phyloP scores from a whole-genome alignment of 805 yeast genomes.

The Wickerhamiella bombiphila region DNA sequence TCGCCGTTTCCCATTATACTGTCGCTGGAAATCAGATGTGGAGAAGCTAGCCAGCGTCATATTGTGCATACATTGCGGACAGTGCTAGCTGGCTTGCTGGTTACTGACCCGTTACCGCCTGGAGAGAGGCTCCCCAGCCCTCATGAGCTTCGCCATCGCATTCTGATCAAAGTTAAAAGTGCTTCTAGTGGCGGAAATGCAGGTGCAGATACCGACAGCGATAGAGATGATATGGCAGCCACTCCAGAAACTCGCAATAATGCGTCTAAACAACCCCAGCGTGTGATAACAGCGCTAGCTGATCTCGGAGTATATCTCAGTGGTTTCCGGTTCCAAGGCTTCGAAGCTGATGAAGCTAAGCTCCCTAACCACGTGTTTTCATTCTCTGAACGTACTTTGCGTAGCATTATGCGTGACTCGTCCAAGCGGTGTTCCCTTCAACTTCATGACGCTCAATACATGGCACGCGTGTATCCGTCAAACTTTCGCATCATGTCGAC shows the following conservation, averaged over 20 bases:
- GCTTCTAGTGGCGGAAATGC: conserved; percentile 20
- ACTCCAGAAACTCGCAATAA: neutral
- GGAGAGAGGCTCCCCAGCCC: conserved; percentile 54
- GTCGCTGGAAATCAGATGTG: conserved; percentile 77
- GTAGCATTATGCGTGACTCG: conserved; percentile 48
- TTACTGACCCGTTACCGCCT: conserved; percentile 26
- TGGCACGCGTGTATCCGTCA: conserved; percentile 83
- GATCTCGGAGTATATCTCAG: conserved; percentile 55
- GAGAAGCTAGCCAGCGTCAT: conserved; percentile 45
- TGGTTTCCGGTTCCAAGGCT: conserved; percentile 67
- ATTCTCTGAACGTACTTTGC: conserved; percentile 58
- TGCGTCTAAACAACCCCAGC: conserved; percentile 1
- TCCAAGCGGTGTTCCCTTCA: conserved; percentile 37
- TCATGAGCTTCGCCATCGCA: conserved; percentile 46
- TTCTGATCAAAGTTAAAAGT: conserved; percentile 62
- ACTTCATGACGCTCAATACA: conserved; percentile 60
- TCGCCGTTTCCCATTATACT: conserved; percentile 75
- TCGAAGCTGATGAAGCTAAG: conserved; percentile 76
- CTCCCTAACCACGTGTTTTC: conserved; percentile 73
- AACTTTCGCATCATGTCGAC: conserved; percentile 59
- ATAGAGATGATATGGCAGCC: neutral
- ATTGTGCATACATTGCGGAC: conserved; percentile 40
- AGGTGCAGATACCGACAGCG: conserved; percentile 1
- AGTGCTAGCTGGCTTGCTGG: conserved; percentile 44
- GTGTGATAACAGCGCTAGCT: conserved; percentile 29